A percentile compares a stretch with the other conserved stretches of the same genome.
These are phyloP conservation scores for Leersia perrieri DNA, from an alignment of 176 grass and related monocot genomes.

Conservation along the genomic window DNA sequence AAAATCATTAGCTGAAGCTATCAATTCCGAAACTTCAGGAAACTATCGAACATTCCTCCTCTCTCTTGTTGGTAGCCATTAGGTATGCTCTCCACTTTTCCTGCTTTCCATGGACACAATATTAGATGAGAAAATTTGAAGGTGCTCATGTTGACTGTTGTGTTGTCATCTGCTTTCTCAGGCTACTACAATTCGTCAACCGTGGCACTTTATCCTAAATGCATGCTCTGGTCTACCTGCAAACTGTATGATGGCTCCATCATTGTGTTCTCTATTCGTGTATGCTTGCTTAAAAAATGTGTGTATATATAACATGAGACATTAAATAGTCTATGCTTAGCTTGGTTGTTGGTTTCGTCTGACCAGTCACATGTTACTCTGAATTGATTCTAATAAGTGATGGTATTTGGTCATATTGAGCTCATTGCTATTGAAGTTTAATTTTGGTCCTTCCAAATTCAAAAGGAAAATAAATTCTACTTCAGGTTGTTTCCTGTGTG, in stretches of 20 bases:
- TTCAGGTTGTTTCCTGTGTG: not conserved
- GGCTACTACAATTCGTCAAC: constrained; percentile 27
- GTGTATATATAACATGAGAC: constrained; percentile 20
- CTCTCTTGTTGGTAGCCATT: constrained; percentile 72
- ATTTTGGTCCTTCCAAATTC: not conserved
- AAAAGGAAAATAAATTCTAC: not conserved
- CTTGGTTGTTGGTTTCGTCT: not conserved
- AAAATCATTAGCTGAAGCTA: constrained; percentile 66
- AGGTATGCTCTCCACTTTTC: constrained; percentile 36
- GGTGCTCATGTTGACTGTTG: constrained; percentile 3
- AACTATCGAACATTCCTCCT: constrained; percentile 89
- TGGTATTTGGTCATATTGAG: not conserved
- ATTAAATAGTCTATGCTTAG: not conserved
- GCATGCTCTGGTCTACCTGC: constrained; percentile 19
- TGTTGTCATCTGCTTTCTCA: not conserved
- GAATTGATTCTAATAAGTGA: not conserved
- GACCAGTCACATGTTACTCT: not conserved
- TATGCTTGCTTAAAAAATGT: constrained; percentile 6
- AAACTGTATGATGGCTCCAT: not conserved
- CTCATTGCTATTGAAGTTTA: not conserved
- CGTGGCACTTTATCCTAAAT: constrained; percentile 1
- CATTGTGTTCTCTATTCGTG: not conserved
- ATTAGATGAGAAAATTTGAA: not conserved
- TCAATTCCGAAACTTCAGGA: constrained; percentile 83
- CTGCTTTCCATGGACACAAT: not conserved